These are phyloP conservation scores for Amesomyces nigricolor DNA, from an alignment of 2,329 filamentous ascomycete genomes.

Conservation along the genomic window DNA sequence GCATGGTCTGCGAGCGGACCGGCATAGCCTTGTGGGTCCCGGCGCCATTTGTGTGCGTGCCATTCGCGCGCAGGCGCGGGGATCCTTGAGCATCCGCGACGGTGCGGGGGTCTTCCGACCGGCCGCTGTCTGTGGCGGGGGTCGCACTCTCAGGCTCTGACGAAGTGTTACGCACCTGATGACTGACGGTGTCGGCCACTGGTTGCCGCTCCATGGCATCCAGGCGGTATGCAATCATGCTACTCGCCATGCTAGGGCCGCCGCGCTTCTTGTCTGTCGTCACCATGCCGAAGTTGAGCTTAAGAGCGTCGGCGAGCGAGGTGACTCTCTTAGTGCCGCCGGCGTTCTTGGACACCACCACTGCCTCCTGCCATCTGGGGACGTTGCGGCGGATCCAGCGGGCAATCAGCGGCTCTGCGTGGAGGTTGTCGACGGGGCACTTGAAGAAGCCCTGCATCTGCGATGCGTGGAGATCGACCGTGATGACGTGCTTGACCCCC, in stretches of 20 bases:
- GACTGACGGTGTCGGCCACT: conserved; percentile 34
- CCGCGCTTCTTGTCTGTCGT: conserved; percentile 71
- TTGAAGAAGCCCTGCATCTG: conserved; percentile 99
- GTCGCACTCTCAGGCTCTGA: conserved; percentile 24
- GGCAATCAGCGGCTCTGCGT: conserved; percentile 90
- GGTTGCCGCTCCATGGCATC: conserved; percentile 52
- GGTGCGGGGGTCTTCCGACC: conserved; percentile 27
- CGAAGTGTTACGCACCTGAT: conserved; percentile 25
- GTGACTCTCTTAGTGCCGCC: conserved; percentile 96
- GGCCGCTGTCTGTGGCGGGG: conserved; percentile 23
- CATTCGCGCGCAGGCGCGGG: conserved; percentile 34
- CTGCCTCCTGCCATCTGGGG: conserved; percentile 78
- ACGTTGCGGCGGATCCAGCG: conserved; percentile 93
- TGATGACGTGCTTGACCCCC: conserved; percentile 95
- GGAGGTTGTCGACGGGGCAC: conserved; percentile 94
- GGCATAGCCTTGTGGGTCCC: conserved; percentile 27
- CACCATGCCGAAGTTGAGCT: conserved; percentile 96
- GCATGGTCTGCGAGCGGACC: conserved; percentile 28
- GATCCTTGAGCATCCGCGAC: conserved; percentile 42
- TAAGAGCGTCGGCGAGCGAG: conserved; percentile 88
- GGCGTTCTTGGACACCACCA: conserved; percentile 97
- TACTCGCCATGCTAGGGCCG: conserved; percentile 61
- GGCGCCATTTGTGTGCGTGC: conserved; percentile 22
- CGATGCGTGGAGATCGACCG: conserved; percentile 91
- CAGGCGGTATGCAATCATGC: conserved; percentile 67